Evolutionary conservation across 2,329 filamentous ascomycete genomes (phyloP).

Genomic region (Pyricularia sp.): DNA sequence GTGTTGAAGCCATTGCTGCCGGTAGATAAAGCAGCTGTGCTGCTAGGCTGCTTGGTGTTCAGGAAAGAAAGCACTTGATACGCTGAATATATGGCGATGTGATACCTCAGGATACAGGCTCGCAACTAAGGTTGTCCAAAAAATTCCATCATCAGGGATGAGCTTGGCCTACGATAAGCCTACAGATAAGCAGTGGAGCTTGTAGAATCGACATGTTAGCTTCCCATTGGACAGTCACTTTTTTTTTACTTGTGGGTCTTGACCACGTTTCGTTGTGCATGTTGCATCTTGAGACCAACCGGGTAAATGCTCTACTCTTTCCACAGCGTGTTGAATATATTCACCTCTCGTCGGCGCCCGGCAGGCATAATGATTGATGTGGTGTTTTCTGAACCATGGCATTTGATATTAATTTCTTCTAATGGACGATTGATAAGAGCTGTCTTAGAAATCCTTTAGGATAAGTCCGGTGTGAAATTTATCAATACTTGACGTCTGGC

Average conservation of each 20-base stretch:
- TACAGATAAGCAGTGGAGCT: background rate
- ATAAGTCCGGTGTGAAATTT: background rate
- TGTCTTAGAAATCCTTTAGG: background rate
- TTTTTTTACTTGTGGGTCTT: background rate
- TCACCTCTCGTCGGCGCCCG: background rate
- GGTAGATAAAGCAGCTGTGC: background rate
- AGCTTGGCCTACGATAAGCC: background rate
- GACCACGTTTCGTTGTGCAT: background rate
- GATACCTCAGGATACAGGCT: background rate
- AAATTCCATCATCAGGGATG: background rate
- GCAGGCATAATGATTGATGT: background rate
- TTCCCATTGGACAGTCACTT: background rate
- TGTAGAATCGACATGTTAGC: background rate
- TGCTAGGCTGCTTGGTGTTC: background rate
- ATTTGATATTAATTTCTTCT: background rate
- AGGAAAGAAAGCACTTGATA: background rate
- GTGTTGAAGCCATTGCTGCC: conserved; percentile 1
- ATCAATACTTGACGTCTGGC: background rate
- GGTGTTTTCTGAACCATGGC: background rate
- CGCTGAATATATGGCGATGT: background rate
- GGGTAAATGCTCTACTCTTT: background rate
- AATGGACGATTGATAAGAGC: background rate
- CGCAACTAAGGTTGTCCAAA: background rate
- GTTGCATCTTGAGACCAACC: background rate
- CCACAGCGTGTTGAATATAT: background rate